These are phyloP conservation scores for Alternaria rosae DNA, from an alignment of 2,329 filamentous ascomycete genomes.

Conservation along the genomic window DNA sequence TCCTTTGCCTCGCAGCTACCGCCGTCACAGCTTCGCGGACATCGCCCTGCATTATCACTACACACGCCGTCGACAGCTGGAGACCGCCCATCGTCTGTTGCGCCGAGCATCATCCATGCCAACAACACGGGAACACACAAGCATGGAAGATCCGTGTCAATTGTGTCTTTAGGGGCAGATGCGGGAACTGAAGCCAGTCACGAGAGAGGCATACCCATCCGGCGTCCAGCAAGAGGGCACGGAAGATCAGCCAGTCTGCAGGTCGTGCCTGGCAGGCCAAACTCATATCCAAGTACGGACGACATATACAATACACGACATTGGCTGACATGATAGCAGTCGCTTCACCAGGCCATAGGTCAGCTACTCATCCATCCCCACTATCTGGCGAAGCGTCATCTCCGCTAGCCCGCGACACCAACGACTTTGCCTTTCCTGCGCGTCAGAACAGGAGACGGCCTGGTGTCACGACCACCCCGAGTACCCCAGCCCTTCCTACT, in stretches of 20 bases:
- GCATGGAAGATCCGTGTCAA: slow-evolving; percentile 59
- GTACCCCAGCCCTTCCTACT: slow-evolving; percentile 50
- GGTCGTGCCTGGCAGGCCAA: slow-evolving; percentile 62
- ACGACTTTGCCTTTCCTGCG: slow-evolving; percentile 41
- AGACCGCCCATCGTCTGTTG: slow-evolving; percentile 35
- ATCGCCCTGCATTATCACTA: slow-evolving; percentile 73
- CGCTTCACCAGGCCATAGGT: slow-evolving; percentile 40
- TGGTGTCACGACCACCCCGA: slow-evolving; percentile 48
- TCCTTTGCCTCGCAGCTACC: slow-evolving; percentile 43
- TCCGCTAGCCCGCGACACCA: slow-evolving; percentile 33
- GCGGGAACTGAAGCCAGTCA: slow-evolving; percentile 41
- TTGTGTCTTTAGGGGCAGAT: slow-evolving; percentile 58
- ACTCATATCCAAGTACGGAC: slow-evolving; percentile 41
- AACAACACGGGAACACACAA: slow-evolving; percentile 39
- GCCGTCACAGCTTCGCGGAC: slow-evolving; percentile 59
- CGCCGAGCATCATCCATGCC: slow-evolving; percentile 27
- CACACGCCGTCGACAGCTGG: slow-evolving; percentile 49
- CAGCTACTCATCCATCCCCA: slow-evolving; percentile 52
- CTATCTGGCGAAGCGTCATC: slow-evolving; percentile 51
- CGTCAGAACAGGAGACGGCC: slow-evolving; percentile 39
- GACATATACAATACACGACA: background rate
- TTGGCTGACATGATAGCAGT: slow-evolving; percentile 35
- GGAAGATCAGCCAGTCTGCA: slow-evolving; percentile 83
- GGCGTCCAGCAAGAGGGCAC: slow-evolving; percentile 69
- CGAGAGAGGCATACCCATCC: slow-evolving; percentile 33